phyloP scores from a whole-genome alignment of 805 yeast genomes.

The Wickerhamomyces subpelliculosus region DNA sequence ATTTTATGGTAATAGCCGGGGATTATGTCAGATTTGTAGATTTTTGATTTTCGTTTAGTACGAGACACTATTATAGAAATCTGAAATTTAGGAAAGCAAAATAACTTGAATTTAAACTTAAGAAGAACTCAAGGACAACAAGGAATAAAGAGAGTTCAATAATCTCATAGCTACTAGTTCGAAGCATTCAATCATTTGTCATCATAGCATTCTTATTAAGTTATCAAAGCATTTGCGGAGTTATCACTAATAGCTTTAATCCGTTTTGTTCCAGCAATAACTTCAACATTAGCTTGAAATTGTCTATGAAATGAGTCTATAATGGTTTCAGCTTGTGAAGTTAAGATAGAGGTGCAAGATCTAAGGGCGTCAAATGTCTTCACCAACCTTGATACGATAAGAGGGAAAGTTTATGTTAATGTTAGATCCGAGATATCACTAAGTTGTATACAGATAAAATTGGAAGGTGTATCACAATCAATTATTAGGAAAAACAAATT shows the following conservation, averaged over 20 bases:
- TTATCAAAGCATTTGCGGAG: too few species aligned
- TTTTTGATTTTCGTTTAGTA: not conserved
- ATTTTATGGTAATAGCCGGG: not conserved
- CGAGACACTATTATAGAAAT: too few species aligned
- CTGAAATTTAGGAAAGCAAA: too few species aligned
- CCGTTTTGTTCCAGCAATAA: too few species aligned
- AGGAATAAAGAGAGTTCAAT: too few species aligned
- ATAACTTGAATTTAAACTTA: too few species aligned
- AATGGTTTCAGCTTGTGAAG: conserved; percentile 3
- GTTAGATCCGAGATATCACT: conserved; percentile 33
- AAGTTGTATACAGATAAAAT: conserved; percentile 39
- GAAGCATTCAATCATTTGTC: too few species aligned
- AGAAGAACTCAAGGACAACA: too few species aligned
- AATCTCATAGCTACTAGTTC: too few species aligned
- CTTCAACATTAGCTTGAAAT: too few species aligned
- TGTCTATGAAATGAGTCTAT: not conserved
- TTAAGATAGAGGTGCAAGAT: conserved; percentile 4
- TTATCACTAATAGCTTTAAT: too few species aligned
- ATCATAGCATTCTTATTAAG: too few species aligned
- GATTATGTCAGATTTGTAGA: conserved; percentile 1
- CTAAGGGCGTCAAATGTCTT: conserved; percentile 16
- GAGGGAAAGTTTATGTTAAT: conserved; percentile 33
- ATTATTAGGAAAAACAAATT: conserved; percentile 20
- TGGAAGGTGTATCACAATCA: conserved; percentile 40
- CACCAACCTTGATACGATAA: conserved; percentile 38